phyloP scores from a whole-genome alignment of 371 early-diverging fungal species.

The Zopfochytrium polystomum region DNA sequence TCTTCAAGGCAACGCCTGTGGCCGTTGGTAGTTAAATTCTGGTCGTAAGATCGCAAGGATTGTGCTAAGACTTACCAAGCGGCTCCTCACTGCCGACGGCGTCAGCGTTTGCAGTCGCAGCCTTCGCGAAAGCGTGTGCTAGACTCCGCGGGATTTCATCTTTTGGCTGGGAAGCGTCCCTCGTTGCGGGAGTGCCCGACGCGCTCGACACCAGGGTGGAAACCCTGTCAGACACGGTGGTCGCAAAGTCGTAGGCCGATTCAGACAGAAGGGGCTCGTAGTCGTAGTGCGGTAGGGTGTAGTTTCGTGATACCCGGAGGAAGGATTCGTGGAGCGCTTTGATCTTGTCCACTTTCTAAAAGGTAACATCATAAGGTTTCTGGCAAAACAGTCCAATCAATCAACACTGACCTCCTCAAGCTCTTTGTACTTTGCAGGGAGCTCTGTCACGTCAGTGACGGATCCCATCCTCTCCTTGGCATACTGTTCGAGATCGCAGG shows the following conservation, averaged over 20 bases:
- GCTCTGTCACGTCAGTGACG: slow-evolving; percentile 78
- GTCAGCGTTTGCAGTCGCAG: no score
- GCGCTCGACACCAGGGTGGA: slow-evolving; percentile 52
- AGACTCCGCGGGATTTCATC: slow-evolving; percentile 48
- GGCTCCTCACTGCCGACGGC: slow-evolving; percentile 70
- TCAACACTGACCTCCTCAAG: slow-evolving; percentile 48
- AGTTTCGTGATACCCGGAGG: slow-evolving; percentile 70
- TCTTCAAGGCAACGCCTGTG: slow-evolving; percentile 73
- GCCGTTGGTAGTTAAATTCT: no score
- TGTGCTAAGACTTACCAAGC: slow-evolving; percentile 55
- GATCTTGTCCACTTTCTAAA: slow-evolving; percentile 49
- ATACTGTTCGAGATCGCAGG: slow-evolving; percentile 49
- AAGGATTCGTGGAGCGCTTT: slow-evolving; percentile 60
- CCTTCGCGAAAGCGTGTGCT: slow-evolving; percentile 73
- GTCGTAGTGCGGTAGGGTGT: slow-evolving; percentile 67
- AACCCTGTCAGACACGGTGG: slow-evolving; percentile 61
- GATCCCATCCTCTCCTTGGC: slow-evolving; percentile 86
- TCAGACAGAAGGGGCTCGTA: slow-evolving; percentile 76
- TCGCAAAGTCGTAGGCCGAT: no score
- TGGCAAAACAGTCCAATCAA: neutral
- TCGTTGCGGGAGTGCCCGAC: slow-evolving; percentile 23
- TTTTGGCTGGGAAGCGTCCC: neutral
- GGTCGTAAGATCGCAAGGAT: no score
- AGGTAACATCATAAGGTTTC: neutral
- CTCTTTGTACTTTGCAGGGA: slow-evolving; percentile 85